A percentile compares a stretch with the other conserved stretches of the same genome.
These are phyloP conservation scores for Plasmodium malariae DNA, from an alignment of 169 alveolate genomes.

Conservation along the genomic window DNA sequence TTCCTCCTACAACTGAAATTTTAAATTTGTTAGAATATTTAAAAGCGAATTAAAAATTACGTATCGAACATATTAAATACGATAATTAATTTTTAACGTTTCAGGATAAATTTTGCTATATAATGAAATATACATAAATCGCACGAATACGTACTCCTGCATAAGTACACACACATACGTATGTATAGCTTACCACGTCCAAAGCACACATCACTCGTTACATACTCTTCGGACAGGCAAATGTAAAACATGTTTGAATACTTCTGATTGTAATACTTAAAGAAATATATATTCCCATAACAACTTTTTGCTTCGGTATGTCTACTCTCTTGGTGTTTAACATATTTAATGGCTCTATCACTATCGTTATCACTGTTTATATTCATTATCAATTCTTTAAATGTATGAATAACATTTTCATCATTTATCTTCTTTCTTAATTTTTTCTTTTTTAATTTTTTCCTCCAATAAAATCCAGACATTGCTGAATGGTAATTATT, in stretches of 20 bases:
- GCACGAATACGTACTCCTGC: background rate
- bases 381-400: conserved; percentile 51
- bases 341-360: conserved; percentile 53
- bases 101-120: background rate
- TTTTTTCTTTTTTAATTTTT: conserved; percentile 59
- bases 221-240: conserved; percentile 36
- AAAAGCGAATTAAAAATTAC: no score
- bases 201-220: conserved; percentile 31
- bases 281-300: conserved; percentile 61
- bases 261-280: conserved; percentile 62
- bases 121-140: background rate
- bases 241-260: conserved; percentile 72
- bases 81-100: background rate
- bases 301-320: conserved; percentile 17
- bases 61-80: no score
- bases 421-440: conserved; percentile 56
- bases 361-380: conserved; percentile 74
- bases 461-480: conserved; percentile 76
- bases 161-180: background rate
- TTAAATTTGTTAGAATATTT: no score
- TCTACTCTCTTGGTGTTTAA: conserved; percentile 32
- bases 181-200: conserved; percentile 39
- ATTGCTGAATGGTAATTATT: conserved; percentile 61
- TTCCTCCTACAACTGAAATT: conserved; percentile 67
- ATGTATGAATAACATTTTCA: conserved; percentile 14